A percentile compares a stretch with the other conserved stretches of the same genome.
phyloP scores from a whole-genome alignment of 2,329 filamentous ascomycete species.

The Monosporascus cannonballus region DNA sequence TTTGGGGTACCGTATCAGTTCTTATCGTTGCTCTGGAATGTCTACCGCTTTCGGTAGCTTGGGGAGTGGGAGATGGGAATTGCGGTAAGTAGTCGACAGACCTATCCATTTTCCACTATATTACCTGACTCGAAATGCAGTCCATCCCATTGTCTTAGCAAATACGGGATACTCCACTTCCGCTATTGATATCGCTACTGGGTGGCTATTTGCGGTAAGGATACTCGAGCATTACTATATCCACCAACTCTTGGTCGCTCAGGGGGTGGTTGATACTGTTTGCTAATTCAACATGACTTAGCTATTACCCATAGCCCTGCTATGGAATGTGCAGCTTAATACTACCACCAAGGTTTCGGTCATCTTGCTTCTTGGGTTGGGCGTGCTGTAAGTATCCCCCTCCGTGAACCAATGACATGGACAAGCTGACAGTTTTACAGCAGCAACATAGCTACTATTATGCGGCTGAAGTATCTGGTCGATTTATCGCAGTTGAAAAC shows the following conservation, averaged over 20 bases:
- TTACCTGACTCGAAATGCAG: constrained; percentile 2
- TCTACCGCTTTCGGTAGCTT: constrained; percentile 9
- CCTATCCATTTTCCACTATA: neutral
- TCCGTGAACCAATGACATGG: no score
- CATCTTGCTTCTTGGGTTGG: constrained; percentile 11
- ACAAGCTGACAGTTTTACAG: no score
- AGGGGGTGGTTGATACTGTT: no score
- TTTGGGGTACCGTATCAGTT: constrained; percentile 11
- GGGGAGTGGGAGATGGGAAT: constrained; percentile 10
- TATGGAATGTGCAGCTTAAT: constrained; percentile 13
- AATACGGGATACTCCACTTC: constrained; percentile 15
- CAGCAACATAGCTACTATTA: constrained; percentile 13
- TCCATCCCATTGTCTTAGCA: constrained; percentile 4
- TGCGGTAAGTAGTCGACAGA: neutral
- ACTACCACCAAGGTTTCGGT: constrained; percentile 9
- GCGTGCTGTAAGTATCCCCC: constrained; percentile 2
- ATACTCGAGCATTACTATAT: no score
- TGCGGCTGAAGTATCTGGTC: constrained; percentile 13
- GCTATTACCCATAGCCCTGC: constrained; percentile 6
- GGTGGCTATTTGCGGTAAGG: constrained; percentile 9
- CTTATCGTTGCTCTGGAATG: constrained; percentile 13
- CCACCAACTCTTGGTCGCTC: no score
- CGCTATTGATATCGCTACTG: constrained; percentile 14
- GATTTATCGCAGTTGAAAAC: constrained; percentile 7
- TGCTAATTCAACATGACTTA: no score